Conservation (phyloP, 306 rosid species). For the Arachis hypogaea region DNA sequence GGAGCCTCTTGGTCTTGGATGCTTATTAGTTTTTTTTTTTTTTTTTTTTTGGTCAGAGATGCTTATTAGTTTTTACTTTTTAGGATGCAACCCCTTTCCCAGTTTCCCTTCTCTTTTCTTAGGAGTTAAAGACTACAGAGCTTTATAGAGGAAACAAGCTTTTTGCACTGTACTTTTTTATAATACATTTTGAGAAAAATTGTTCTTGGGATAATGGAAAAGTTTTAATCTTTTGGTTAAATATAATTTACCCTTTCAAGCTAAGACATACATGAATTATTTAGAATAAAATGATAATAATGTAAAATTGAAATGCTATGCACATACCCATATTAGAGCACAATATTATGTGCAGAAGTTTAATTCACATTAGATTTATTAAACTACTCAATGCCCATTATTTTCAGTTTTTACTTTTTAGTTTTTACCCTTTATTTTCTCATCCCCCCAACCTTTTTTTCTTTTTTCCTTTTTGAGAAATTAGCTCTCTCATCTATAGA, state of each 20-base stretch:
- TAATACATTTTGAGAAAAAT: not conserved
- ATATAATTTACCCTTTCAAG: not conserved
- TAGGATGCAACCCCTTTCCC: slow-evolving; percentile 42
- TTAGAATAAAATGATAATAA: not conserved
- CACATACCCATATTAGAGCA: too few relatives aligned
- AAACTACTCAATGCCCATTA: too few relatives aligned
- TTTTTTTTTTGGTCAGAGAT: not conserved
- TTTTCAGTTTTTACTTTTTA: too few relatives aligned
- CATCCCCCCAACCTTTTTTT: too few relatives aligned
- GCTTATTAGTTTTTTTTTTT: not conserved
- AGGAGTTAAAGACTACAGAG: slow-evolving; percentile 8
- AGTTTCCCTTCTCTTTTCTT: not conserved
- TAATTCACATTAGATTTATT: too few relatives aligned
- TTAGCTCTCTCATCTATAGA: too few relatives aligned
- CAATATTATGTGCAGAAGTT: too few relatives aligned
- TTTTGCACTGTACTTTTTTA: not conserved
- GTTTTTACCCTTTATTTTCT: too few relatives aligned
- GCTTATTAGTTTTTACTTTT: slow-evolving; percentile 8
- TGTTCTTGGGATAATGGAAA: not conserved
- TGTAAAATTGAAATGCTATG: too few relatives aligned
- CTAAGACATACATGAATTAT: not conserved
- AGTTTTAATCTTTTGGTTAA: not conserved
- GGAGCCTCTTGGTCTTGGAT: slow-evolving; percentile 28
- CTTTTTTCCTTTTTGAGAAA: too few relatives aligned
- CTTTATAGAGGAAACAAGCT: slow-evolving; percentile 23